These are phyloP conservation scores for Euphorbia peplus DNA, from an alignment of 345 rosid species.

Conservation along the genomic window DNA sequence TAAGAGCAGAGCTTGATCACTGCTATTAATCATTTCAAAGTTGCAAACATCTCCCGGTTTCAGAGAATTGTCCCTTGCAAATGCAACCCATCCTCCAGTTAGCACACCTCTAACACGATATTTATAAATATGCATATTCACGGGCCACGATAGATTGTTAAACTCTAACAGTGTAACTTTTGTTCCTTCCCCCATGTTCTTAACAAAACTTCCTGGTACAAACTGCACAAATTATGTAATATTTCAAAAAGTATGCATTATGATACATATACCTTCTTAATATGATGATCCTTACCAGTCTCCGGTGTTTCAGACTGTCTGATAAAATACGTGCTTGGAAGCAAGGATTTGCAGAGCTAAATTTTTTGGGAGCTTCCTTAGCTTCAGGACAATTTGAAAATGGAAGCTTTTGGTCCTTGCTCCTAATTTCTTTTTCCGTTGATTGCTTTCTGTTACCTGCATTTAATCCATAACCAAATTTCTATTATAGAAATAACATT, in stretches of 20 bases:
- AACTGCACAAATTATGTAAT: too few relatives aligned
- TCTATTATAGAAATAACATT: too few relatives aligned
- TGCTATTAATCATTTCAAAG: neutral
- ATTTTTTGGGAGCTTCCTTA: neutral
- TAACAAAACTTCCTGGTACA: neutral
- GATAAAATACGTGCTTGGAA: neutral
- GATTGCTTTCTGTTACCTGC: neutral
- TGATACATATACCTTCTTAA: too few relatives aligned
- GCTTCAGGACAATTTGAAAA: neutral
- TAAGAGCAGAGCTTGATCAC: too few relatives aligned
- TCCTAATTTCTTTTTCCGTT: neutral
- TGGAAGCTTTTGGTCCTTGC: neutral
- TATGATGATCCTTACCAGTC: too few relatives aligned
- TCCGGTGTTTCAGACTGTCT: too few relatives aligned
- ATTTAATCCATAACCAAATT: too few relatives aligned
- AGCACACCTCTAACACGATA: neutral
- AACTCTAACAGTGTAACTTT: neutral
- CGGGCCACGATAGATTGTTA: neutral
- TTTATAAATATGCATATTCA: neutral
- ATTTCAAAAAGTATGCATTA: too few relatives aligned
- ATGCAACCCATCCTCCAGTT: neutral
- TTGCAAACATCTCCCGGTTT: neutral
- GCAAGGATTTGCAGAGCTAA: neutral
- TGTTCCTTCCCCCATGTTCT: neutral
- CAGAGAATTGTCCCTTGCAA: constrained; percentile 7